Conservation (phyloP, 2,329 filamentous ascomycete genomes). For the Boeremia lycopersici region DNA sequence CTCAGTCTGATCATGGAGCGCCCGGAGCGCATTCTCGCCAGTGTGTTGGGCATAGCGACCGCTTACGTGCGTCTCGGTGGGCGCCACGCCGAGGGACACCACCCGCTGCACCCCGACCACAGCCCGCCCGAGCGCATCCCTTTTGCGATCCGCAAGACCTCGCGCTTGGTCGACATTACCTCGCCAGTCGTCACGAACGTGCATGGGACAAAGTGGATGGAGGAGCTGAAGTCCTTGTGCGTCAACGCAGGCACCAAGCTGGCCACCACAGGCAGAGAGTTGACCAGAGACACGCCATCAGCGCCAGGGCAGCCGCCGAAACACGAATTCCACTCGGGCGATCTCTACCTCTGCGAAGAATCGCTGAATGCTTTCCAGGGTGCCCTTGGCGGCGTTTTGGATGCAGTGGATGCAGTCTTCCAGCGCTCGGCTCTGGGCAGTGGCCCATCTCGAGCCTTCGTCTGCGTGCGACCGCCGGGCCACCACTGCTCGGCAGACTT, state of each 20-base stretch:
- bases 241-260: conserved; percentile 78
- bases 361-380: conserved; percentile 89
- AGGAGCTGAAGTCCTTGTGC: conserved; percentile 85
- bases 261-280: conserved; percentile 76
- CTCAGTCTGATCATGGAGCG: conserved; percentile 88
- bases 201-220: conserved; percentile 92
- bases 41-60: conserved; percentile 78
- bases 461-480: conserved; percentile 89
- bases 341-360: conserved; percentile 87
- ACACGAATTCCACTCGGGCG: conserved; percentile 78
- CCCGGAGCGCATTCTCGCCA: conserved; percentile 86
- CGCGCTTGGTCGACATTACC: conserved; percentile 70
- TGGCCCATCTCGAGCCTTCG: conserved; percentile 79
- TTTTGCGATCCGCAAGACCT: conserved; percentile 85
- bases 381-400: conserved; percentile 88
- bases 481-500: conserved; percentile 91
- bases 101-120: conserved; percentile 69
- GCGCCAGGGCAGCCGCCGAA: conserved; percentile 59
- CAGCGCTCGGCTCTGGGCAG: conserved; percentile 51
- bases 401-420: conserved; percentile 88
- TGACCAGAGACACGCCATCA: conserved; percentile 60
- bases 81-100: conserved; percentile 72
- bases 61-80: conserved; percentile 92
- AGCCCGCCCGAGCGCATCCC: conserved; percentile 68
- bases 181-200: conserved; percentile 86